phyloP scores from a whole-genome alignment of 345 rosid genomes.

The Leavenworthia alabamica region DNA sequence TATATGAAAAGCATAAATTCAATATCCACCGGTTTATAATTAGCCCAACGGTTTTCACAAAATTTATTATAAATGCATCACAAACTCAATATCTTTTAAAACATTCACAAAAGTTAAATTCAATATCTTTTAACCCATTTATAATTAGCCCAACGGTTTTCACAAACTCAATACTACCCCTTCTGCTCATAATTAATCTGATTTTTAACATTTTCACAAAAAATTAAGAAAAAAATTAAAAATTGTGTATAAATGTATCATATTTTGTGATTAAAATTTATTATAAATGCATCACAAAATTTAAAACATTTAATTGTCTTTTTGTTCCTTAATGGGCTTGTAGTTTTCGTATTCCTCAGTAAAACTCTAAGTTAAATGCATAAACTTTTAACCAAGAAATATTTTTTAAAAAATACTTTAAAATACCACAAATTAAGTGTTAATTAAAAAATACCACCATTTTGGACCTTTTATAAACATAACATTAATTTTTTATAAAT shows the following conservation, averaged over 20 bases:
- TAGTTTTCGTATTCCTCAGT: not conserved
- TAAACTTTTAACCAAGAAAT: not conserved
- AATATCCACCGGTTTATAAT: not conserved
- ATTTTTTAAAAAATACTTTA: not conserved
- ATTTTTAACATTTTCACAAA: no score
- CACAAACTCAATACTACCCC: not conserved
- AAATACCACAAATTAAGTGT: not conserved
- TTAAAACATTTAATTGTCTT: not conserved
- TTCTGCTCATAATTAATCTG: no score
- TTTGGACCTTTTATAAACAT: not conserved
- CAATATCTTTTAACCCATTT: not conserved
- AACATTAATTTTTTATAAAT: not conserved
- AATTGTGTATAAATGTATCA: no score
- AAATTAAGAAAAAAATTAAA: no score
- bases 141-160: not conserved
- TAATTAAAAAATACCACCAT: not conserved
- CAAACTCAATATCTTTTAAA: no score
- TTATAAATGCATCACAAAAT: no score
- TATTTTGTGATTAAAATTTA: no score
- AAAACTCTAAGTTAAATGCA: not conserved
- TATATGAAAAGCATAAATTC: not conserved
- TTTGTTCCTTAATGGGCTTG: not conserved
- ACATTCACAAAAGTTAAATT: no score
- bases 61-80: no score
- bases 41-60: not conserved